Base-by-base conservation (phyloP, 169 alveolate genomes). In the Plasmodium reichenowi region DNA sequence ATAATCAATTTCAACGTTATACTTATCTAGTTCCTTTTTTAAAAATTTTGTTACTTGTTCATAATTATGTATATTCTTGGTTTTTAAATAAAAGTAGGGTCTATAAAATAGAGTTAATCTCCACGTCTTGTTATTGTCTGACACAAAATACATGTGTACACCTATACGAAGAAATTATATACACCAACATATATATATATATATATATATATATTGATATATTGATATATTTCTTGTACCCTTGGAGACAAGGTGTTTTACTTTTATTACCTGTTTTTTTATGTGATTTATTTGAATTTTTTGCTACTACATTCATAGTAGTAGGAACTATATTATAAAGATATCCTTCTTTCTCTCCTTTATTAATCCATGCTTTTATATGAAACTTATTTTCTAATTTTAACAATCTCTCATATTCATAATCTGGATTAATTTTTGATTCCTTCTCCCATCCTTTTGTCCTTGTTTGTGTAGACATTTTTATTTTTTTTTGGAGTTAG, bases 11-110 rank as follows among this genome's bases (percentile, higher is more conserved):
- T 87, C 91, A 22, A 93, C 62, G 59, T 78, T 78, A 45, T 66
- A 20, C 26, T 78, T 78, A 4, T 67, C 89, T 58, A 78, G 43
- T 70, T 66, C 78, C 29, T 63, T 78, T 70, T 66, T 78, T 52
- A 78, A 70, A 70, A 47, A 78, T 45, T 78, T 66, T 8, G 94
- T 89, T 29, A 75, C 73, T 54, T 86, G 93, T 73, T 93, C 96
- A 73, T 78, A 95, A 64, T 91, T 96, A 78, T 88, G 88, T 75
- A 90, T 93, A 60, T 29, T 92, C 76, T 26, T 96, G 58, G 88
- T 96, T 48, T 93, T 85, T 17, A 97, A 78, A 89, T 96, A 97
- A 88, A 97, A 97, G 92, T 97, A 97, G 22, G 99, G 99, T 56
- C 97, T 96, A 72, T 95, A 95, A 64, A 93, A 91, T 63, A 94